These are phyloP conservation scores for Globisporangium canariense DNA, from an alignment of 352 stramenopile genomes.

Conservation along the genomic window DNA sequence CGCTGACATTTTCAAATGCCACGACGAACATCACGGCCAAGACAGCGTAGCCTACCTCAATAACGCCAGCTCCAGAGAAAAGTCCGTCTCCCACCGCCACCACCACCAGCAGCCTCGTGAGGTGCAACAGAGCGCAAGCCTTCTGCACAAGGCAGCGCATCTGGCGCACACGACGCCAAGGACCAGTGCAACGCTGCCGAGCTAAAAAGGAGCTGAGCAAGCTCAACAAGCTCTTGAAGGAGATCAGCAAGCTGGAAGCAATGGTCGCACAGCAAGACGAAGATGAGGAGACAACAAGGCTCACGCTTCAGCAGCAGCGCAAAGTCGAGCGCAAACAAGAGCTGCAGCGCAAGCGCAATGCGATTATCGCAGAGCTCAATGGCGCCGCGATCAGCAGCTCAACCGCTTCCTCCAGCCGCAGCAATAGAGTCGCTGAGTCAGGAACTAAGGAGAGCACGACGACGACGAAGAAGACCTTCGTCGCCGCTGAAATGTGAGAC, in stretches of 20 bases:
- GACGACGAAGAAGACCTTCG: slow-evolving; percentile 12
- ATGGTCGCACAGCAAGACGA: slow-evolving; percentile 1
- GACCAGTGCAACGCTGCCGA: slow-evolving; percentile 15
- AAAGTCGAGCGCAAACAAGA: slow-evolving; percentile 18
- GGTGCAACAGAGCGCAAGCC: background rate
- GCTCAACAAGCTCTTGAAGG: slow-evolving; percentile 44
- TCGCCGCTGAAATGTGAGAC: slow-evolving; percentile 14
- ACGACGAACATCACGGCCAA: too few species aligned
- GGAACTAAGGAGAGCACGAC: background rate
- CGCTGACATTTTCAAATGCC: background rate
- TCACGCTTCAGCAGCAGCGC: slow-evolving; percentile 18
- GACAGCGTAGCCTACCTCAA: too few species aligned
- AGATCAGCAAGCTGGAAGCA: slow-evolving; percentile 31
- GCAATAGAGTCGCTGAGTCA: background rate
- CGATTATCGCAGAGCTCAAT: slow-evolving; percentile 42
- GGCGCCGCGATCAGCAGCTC: slow-evolving; percentile 27
- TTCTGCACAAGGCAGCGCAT: background rate
- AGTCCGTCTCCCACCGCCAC: too few species aligned
- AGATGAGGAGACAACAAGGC: slow-evolving; percentile 11
- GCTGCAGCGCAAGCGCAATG: slow-evolving; percentile 11
- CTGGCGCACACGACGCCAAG: slow-evolving; percentile 1
- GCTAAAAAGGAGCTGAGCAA: slow-evolving; percentile 49
- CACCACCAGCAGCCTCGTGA: background rate
- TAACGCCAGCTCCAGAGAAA: too few species aligned
- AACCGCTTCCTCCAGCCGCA: background rate